Conservation (phyloP, 805 yeast species). For the Kuraishia ogatae region DNA sequence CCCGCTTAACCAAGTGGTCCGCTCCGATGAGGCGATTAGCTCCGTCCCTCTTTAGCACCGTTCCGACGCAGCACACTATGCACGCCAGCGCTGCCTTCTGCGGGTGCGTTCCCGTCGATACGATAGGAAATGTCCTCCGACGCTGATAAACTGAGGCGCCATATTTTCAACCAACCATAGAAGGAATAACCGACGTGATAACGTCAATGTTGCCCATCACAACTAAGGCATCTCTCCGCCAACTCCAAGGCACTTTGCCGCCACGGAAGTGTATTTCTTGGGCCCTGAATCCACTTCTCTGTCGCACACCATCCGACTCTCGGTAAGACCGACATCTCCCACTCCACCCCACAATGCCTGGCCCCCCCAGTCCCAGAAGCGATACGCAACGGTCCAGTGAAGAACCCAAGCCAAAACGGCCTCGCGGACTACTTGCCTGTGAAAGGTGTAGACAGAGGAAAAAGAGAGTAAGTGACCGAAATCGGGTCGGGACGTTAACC, state of each 20-base stretch:
- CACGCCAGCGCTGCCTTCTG: not conserved
- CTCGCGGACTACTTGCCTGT: not conserved
- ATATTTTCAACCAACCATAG: not conserved
- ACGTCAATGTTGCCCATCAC: too few species aligned
- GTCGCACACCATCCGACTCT: too few species aligned
- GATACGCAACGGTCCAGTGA: not conserved
- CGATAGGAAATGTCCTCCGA: not conserved
- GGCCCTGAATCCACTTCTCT: not conserved
- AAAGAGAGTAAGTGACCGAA: not conserved
- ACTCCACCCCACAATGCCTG: not conserved
- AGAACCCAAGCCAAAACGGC: not conserved
- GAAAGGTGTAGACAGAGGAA: not conserved
- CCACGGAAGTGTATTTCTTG: not conserved
- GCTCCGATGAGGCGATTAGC: too few species aligned
- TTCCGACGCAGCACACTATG: not conserved
- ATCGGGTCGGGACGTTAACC: too few species aligned
- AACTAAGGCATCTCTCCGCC: too few species aligned
- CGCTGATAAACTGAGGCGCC: not conserved
- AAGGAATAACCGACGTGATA: too few species aligned
- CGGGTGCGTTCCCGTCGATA: not conserved
- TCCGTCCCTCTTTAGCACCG: not conserved
- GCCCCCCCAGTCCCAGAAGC: not conserved
- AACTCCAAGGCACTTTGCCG: not conserved
- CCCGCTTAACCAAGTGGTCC: too few species aligned
- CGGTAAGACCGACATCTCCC: too few species aligned